These are phyloP conservation scores for Agaricales sp. DNA, from an alignment of 1,284 basidiomycete genomes.

Conservation along the genomic window DNA sequence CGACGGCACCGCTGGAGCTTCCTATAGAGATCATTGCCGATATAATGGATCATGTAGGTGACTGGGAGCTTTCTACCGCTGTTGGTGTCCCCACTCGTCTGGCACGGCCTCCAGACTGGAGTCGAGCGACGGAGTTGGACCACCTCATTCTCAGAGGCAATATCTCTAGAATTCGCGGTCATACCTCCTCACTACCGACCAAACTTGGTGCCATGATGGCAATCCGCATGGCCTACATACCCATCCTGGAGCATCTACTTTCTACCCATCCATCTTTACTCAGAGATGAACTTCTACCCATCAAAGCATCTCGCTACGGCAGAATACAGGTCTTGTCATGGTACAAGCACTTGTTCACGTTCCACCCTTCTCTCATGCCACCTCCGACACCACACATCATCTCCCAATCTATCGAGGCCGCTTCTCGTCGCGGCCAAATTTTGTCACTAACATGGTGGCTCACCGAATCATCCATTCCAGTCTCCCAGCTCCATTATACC, in stretches of 20 bases:
- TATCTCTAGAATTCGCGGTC: conserved; percentile 47
- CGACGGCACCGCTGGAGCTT: conserved; percentile 38
- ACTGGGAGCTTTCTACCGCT: conserved; percentile 74
- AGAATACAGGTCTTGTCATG: conserved; percentile 65
- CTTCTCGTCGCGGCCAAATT: conserved; percentile 61
- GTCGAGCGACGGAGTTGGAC: conserved; percentile 54
- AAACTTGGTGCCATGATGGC: conserved; percentile 54
- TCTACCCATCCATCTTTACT: conserved; percentile 51
- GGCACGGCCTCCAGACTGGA: conserved; percentile 58
- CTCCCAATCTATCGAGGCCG: conserved; percentile 56
- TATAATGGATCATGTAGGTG: conserved; percentile 65
- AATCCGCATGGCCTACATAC: conserved; percentile 65
- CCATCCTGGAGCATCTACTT: conserved; percentile 63
- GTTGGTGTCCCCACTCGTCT: conserved; percentile 64
- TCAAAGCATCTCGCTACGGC: conserved; percentile 63
- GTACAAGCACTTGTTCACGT: conserved; percentile 62
- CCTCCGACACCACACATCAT: conserved; percentile 40
- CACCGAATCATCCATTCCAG: background rate
- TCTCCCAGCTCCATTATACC: conserved; percentile 48
- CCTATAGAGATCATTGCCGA: conserved; percentile 68
- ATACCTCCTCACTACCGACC: conserved; percentile 46
- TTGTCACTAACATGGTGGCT: conserved; percentile 67
- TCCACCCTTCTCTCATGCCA: conserved; percentile 44
- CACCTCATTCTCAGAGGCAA: conserved; percentile 57
- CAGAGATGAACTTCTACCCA: conserved; percentile 57